These are phyloP conservation scores for Citrus hindsii DNA, from an alignment of 345 rosid genomes.

Conservation along the genomic window DNA sequence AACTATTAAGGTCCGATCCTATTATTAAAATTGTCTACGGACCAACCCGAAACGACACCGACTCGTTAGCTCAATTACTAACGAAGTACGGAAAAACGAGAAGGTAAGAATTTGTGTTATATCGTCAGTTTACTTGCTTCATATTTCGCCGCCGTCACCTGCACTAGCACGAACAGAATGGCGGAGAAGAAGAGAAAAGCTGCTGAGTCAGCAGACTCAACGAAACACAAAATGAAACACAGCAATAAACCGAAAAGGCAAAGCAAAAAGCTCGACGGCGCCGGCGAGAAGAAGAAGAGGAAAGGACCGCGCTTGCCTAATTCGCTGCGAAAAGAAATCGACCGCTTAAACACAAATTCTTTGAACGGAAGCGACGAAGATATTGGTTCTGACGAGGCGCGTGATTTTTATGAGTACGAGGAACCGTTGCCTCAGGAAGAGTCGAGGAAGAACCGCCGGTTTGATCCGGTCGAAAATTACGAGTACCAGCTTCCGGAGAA, in stretches of 20 bases:
- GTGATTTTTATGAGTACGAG: slow-evolving; percentile 80
- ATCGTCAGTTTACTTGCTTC: no score
- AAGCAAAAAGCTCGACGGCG: not conserved
- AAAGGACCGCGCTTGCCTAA: slow-evolving; percentile 76
- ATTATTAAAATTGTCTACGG: no score
- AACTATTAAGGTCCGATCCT: no score
- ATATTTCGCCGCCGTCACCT: slow-evolving; percentile 5
- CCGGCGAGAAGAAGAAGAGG: slow-evolving; percentile 24
- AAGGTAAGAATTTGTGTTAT: no score
- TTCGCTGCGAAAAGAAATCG: slow-evolving; percentile 55
- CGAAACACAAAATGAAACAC: not conserved
- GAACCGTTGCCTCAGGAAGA: slow-evolving; percentile 78
- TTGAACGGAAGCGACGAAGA: slow-evolving; percentile 42
- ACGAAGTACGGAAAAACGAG: no score
- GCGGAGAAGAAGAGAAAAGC: slow-evolving; percentile 21
- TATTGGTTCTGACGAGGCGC: slow-evolving; percentile 43
- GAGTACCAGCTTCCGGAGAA: slow-evolving; percentile 69
- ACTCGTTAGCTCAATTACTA: no score
- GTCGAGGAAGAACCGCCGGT: slow-evolving; percentile 71
- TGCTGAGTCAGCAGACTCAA: not conserved
- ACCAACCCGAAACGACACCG: no score
- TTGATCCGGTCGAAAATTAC: slow-evolving; percentile 61
- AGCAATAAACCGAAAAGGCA: not conserved
- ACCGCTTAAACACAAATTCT: slow-evolving; percentile 27
- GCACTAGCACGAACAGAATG: not conserved